Conservation (phyloP, 2,329 filamentous ascomycete genomes). For the Fonsecaea nubica region DNA sequence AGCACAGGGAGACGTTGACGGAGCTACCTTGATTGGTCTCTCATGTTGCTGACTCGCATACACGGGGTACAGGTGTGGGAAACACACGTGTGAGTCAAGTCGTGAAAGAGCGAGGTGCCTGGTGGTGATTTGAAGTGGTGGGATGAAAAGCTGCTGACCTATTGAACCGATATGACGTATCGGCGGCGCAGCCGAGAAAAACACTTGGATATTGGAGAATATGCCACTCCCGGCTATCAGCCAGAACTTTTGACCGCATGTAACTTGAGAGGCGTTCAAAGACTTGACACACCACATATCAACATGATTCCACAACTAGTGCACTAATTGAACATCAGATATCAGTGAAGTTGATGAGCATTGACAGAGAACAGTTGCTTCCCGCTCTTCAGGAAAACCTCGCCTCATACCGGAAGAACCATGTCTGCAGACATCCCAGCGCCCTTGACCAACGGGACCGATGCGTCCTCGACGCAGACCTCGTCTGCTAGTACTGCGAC, state of each 20-base stretch:
- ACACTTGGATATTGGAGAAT: background rate
- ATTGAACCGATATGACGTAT: background rate
- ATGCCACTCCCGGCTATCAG: background rate
- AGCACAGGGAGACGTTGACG: background rate
- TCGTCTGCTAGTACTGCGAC: background rate
- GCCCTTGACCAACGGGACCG: background rate
- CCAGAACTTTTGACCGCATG: constrained; percentile 7
- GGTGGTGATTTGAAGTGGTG: background rate
- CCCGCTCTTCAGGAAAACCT: background rate
- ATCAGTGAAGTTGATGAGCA: background rate
- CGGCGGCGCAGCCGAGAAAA: background rate
- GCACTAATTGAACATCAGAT: background rate
- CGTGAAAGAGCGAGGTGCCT: background rate
- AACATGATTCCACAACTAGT: background rate
- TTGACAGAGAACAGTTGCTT: background rate
- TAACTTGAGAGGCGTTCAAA: background rate
- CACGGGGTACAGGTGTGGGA: background rate
- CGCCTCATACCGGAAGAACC: background rate
- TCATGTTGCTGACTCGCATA: background rate
- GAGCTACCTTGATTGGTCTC: background rate
- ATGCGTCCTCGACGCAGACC: background rate
- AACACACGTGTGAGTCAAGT: background rate
- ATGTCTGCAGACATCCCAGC: constrained; percentile 22
- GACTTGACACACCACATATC: background rate
- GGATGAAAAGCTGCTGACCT: background rate